These are phyloP conservation scores for Globisporangium irregulare DNA, from an alignment of 352 stramenopile species.

Conservation along the genomic window DNA sequence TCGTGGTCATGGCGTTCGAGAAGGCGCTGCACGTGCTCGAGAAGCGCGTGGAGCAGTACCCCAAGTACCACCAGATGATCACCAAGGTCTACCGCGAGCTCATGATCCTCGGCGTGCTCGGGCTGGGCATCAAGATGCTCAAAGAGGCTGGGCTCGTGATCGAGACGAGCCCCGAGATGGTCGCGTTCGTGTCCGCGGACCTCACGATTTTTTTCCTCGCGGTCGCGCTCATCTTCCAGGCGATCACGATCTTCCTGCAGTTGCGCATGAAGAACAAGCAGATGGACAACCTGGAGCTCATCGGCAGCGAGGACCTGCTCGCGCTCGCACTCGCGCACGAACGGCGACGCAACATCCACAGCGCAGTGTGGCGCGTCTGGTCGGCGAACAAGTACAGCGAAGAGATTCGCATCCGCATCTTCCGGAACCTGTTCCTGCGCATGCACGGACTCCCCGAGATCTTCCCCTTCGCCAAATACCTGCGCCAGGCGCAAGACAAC, in stretches of 20 bases:
- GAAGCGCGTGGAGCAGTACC: constrained; percentile 38
- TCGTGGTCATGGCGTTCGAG: constrained; percentile 53
- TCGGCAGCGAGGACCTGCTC: constrained; percentile 43
- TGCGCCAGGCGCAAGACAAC: constrained; percentile 67
- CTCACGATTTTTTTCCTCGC: constrained; percentile 57
- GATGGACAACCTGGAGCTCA: constrained; percentile 38
- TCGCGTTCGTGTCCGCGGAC: constrained; percentile 55
- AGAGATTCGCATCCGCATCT: constrained; percentile 23
- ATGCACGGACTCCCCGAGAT: constrained; percentile 42
- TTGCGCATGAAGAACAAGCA: constrained; percentile 38
- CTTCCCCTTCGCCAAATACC: constrained; percentile 73
- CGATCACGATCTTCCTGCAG: constrained; percentile 43
- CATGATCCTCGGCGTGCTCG: constrained; percentile 58
- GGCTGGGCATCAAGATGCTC: constrained; percentile 50
- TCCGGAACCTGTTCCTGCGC: constrained; percentile 44
- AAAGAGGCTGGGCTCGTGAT: constrained; percentile 34
- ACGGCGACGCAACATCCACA: background rate
- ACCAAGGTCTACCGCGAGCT: constrained; percentile 60
- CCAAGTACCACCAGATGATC: constrained; percentile 72
- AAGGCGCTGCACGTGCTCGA: constrained; percentile 37
- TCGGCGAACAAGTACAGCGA: constrained; percentile 10
- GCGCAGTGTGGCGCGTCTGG: background rate
- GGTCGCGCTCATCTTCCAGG: constrained; percentile 48
- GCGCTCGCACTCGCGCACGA: constrained; percentile 3
- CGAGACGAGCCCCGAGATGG: constrained; percentile 32